phyloP scores from a whole-genome alignment of 306 rosid genomes.

The Chamaecrista fasciculata region DNA sequence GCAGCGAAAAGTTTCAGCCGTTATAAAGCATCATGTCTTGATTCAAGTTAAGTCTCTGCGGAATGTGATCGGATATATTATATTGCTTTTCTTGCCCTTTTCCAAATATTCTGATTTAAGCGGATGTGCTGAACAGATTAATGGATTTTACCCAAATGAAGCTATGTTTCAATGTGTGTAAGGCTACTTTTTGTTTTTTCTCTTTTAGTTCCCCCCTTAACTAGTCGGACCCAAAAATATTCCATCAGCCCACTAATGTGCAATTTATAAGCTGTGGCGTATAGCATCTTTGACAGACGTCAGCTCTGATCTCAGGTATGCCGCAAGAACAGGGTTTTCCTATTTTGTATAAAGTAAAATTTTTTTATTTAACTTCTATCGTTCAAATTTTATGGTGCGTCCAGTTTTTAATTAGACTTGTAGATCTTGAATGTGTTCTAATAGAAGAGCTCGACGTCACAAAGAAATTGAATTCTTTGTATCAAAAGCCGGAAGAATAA shows the following conservation, averaged over 20 bases:
- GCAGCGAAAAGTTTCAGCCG: constrained; percentile 20
- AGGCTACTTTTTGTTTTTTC: neutral
- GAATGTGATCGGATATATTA: constrained; percentile 25
- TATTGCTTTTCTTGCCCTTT: neutral
- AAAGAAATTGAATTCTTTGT: no score
- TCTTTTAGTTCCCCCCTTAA: neutral
- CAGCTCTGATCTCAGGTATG: neutral
- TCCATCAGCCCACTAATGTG: neutral
- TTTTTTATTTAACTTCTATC: no score
- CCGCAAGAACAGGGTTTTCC: neutral
- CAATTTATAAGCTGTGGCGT: neutral
- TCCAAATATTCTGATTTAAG: constrained; percentile 19
- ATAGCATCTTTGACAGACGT: neutral
- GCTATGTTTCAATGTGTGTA: constrained; percentile 6
- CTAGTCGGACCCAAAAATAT: neutral
- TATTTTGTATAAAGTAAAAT: no score
- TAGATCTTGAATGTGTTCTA: no score
- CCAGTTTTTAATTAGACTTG: no score
- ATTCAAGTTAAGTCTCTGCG: neutral
- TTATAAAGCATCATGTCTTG: constrained; percentile 28
- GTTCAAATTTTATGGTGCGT: no score
- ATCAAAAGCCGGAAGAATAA: no score
- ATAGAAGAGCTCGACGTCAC: no score
- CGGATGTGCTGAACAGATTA: constrained; percentile 9
- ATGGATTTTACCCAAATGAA: neutral